Conservation (phyloP, 163 green algal genomes). For the Scenedesmus sp. region DNA sequence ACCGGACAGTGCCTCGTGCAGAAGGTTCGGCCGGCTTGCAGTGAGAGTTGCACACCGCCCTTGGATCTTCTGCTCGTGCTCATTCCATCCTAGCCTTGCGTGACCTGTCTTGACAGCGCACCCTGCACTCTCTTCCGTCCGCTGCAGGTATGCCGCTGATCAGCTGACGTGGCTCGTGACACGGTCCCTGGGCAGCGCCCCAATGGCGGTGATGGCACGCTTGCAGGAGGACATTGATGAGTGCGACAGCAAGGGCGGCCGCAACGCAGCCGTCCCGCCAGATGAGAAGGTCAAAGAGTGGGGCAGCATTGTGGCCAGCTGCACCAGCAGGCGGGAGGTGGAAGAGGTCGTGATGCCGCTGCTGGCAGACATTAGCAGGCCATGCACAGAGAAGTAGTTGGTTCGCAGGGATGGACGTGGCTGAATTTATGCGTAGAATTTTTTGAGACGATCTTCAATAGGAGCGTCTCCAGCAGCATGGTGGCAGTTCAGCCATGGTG, state of each 20-base stretch:
- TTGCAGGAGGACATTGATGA: slow-evolving; percentile 60
- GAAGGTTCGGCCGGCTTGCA: too few relatives aligned
- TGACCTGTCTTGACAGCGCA: background rate
- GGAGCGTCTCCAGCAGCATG: too few relatives aligned
- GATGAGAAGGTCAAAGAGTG: slow-evolving; percentile 50
- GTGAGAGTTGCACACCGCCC: too few relatives aligned
- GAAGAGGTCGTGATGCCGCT: slow-evolving; percentile 41
- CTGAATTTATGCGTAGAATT: too few relatives aligned
- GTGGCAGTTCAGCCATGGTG: too few relatives aligned
- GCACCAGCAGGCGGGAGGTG: slow-evolving; percentile 37
- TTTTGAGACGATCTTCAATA: too few relatives aligned
- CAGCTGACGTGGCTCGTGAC: slow-evolving; percentile 56
- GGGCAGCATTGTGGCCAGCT: slow-evolving; percentile 13
- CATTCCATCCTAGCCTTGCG: too few relatives aligned
- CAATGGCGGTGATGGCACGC: slow-evolving; percentile 44
- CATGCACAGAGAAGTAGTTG: too few relatives aligned
- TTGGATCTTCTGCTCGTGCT: too few relatives aligned
- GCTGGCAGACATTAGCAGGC: slow-evolving; percentile 1
- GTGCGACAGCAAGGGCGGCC: slow-evolving; percentile 46
- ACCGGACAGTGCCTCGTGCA: too few relatives aligned
- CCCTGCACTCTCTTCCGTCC: background rate
- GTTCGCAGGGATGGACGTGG: background rate
- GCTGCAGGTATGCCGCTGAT: slow-evolving; percentile 44
- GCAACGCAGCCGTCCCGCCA: slow-evolving; percentile 32
- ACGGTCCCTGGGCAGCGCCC: slow-evolving; percentile 44